Evolutionary conservation across 1,139 yeast species (phyloP).

Genomic region (Suhomyces bolitotheri): DNA sequence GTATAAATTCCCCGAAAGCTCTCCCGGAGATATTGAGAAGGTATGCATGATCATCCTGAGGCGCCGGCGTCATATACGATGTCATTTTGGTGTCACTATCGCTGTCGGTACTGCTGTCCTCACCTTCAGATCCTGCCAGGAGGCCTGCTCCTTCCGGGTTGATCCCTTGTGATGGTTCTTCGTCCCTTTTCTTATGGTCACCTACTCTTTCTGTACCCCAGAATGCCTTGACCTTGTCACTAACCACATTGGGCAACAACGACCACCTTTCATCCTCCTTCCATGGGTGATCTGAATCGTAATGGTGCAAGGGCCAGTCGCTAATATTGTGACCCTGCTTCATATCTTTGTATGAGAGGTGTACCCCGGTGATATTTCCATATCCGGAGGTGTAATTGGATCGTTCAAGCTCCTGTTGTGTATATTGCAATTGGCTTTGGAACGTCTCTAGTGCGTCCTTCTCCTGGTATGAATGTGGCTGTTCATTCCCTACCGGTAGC

Average conservation of each 20-base stretch:
- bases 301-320: constrained; percentile 59
- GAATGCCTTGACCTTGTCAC: constrained; percentile 43
- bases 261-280: constrained; percentile 53
- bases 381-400: constrained; percentile 55
- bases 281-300: constrained; percentile 47
- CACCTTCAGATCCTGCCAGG: neutral
- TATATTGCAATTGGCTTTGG: constrained; percentile 33
- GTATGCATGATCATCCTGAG: constrained; percentile 31
- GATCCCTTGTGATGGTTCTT: constrained; percentile 9
- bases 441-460: constrained; percentile 29
- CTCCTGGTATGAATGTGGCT: constrained; percentile 32
- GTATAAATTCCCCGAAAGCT: constrained; percentile 45
- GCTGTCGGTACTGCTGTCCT: neutral
- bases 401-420: constrained; percentile 34
- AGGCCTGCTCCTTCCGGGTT: constrained; percentile 11
- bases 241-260: constrained; percentile 60
- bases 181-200: neutral
- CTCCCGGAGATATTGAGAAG: constrained; percentile 54
- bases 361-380: constrained; percentile 74
- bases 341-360: constrained; percentile 60
- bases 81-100: neutral
- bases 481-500: constrained; percentile 33
- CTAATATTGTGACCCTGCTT: constrained; percentile 41
- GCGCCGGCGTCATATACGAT: constrained; percentile 1
- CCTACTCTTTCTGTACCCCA: constrained; percentile 40